A percentile compares a stretch with the other conserved stretches of the same genome.
phyloP scores from a whole-genome alignment of 2,329 filamentous ascomycete species.

The Sporothrix phasma region DNA sequence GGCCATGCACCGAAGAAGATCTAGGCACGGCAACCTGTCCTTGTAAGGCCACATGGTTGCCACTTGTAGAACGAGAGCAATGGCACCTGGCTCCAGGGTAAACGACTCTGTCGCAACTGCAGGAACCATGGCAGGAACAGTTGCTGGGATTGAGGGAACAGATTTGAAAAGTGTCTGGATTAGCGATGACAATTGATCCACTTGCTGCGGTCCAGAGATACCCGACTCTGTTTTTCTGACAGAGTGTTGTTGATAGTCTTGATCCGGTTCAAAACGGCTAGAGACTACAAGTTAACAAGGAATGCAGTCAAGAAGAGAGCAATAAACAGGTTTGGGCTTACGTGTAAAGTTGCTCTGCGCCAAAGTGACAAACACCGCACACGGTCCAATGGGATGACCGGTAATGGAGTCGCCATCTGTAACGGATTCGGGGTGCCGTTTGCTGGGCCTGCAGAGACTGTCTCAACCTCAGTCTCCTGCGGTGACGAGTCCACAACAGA shows the following conservation, averaged over 20 bases:
- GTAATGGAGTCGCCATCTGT: conserved; percentile 88
- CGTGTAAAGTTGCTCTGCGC: conserved; percentile 17
- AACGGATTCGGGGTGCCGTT: conserved; percentile 28
- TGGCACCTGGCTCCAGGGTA: conserved; percentile 30
- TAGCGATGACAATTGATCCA: conserved; percentile 47
- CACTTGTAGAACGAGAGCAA: conserved; percentile 60
- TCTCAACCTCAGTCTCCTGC: conserved; percentile 9
- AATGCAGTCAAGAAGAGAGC: background rate
- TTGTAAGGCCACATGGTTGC: conserved; percentile 70
- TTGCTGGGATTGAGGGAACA: conserved; percentile 7
- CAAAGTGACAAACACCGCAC: conserved; percentile 17
- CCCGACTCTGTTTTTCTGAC: conserved; percentile 28
- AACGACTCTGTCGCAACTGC: conserved; percentile 5
- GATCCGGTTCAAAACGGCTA: conserved; percentile 17
- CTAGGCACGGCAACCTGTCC: conserved; percentile 73
- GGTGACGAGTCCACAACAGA: conserved; percentile 64
- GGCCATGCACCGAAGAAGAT: conserved; percentile 76
- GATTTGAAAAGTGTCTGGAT: conserved; percentile 50
- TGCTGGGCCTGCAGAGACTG: conserved; percentile 62
- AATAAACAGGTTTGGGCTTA: conserved; percentile 8
- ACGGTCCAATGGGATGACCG: conserved; percentile 57
- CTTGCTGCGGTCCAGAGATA: conserved; percentile 62
- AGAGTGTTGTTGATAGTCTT: conserved; percentile 14
- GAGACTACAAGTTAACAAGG: background rate
- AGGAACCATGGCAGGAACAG: conserved; percentile 33